Evolutionary conservation across 345 rosid genomes (phyloP).

Genomic region (Salix suchowensis): DNA sequence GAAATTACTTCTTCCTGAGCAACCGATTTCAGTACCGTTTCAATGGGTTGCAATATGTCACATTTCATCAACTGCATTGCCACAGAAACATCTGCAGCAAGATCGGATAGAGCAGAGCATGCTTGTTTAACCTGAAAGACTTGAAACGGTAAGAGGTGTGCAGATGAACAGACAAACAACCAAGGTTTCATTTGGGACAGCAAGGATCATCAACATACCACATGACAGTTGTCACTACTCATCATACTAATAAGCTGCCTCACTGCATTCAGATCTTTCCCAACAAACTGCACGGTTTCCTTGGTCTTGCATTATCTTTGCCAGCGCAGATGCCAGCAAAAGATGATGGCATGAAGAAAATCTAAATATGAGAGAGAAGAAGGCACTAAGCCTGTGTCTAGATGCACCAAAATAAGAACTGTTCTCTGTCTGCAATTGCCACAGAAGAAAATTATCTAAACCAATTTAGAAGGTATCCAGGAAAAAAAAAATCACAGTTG

Average conservation of each 20-base stretch:
- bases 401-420: slow-evolving; percentile 92
- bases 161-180: slow-evolving; percentile 3
- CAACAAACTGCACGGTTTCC: slow-evolving; percentile 82
- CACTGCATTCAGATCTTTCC: slow-evolving; percentile 98
- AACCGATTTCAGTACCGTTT: slow-evolving; percentile 72
- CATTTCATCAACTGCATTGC: slow-evolving; percentile 96
- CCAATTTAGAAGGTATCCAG: neutral
- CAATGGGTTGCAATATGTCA: slow-evolving; percentile 93
- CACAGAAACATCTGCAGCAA: slow-evolving; percentile 83
- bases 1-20: slow-evolving; percentile 76
- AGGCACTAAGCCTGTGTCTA: slow-evolving; percentile 91
- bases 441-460: neutral
- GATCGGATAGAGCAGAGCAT: slow-evolving; percentile 87
- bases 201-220: slow-evolving; percentile 51
- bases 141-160: slow-evolving; percentile 22
- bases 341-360: slow-evolving; percentile 99
- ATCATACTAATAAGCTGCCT: slow-evolving; percentile 99
- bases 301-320: slow-evolving; percentile 93
- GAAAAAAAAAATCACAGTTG: neutral
- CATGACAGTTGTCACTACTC: slow-evolving; percentile 86
- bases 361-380: slow-evolving; percentile 95
- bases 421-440: slow-evolving; percentile 72
- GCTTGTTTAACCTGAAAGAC: slow-evolving; percentile 89
- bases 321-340: slow-evolving; percentile 91
- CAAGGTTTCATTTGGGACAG: neutral